Conservation (phyloP, 1,139 yeast genomes). For the Magnusiomyces paraingens region DNA sequence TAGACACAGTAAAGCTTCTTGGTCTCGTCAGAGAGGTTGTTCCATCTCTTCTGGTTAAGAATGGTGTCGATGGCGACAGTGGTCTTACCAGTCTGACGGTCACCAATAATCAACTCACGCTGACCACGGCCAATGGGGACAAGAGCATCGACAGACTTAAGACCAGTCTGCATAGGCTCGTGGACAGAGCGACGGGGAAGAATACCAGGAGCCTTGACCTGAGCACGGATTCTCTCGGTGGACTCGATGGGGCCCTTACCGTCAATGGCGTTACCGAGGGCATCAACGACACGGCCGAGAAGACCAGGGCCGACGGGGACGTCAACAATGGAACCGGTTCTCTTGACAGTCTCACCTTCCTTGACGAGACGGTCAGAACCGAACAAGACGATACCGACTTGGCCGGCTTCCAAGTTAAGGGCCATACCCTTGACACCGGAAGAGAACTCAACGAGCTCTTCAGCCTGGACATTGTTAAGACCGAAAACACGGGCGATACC, state of each 20-base stretch:
- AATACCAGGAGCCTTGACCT: constrained; percentile 99
- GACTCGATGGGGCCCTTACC: constrained; percentile 98
- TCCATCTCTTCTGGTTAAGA: constrained; percentile 99
- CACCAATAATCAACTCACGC: constrained; percentile 99
- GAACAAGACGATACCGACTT: constrained; percentile 99
- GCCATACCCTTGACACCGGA: constrained; percentile 99
- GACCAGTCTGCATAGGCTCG: constrained; percentile 99
- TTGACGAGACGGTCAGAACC: constrained; percentile 98
- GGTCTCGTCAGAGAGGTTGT: constrained; percentile 86
- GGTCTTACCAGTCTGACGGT: constrained; percentile 99
- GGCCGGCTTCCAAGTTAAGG: constrained; percentile 99
- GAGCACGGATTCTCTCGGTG: constrained; percentile 85
- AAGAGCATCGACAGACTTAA: constrained; percentile 97
- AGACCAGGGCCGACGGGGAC: constrained; percentile 98
- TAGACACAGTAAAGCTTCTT: constrained; percentile 99
- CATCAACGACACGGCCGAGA: constrained; percentile 99
- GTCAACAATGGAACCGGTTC: constrained; percentile 99
- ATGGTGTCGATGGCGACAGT: constrained; percentile 98
- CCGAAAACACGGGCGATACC: constrained; percentile 99
- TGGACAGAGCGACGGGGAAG: constrained; percentile 97
- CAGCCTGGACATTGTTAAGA: constrained; percentile 99
- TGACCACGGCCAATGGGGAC: constrained; percentile 99
- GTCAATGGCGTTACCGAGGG: constrained; percentile 98
- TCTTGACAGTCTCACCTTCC: constrained; percentile 99
- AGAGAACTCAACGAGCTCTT: constrained; percentile 98